Evolutionary conservation across 139 green algal genomes (phyloP), one percentile per base, ranked within the genome.

Genomic region (Chlorella sp.): DNA sequence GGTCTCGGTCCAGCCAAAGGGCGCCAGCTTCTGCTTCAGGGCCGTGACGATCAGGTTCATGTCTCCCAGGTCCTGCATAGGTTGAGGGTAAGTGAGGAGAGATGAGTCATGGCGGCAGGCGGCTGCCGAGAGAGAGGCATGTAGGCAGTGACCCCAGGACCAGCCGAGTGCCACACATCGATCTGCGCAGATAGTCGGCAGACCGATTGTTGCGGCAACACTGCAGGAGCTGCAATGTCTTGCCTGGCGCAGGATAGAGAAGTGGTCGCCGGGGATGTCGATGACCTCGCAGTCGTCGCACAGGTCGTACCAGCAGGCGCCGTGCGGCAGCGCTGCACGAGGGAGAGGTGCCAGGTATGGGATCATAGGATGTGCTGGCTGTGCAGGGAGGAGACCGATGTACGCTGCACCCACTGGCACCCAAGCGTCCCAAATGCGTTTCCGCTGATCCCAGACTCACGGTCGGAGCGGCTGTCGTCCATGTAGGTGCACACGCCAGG

Each of bases 401-500:
- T n/a, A n/a, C n/a, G n/a, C n/a, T n/a, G n/a, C n/a, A n/a, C n/a
- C n/a, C n/a, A n/a, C n/a, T n/a, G n/a, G n/a, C n/a, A n/a, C n/a
- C n/a, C n/a, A n/a, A n/a, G n/a, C n/a, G n/a, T n/a, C n/a, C n/a
- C n/a, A n/a, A n/a, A n/a, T n/a, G n/a, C n/a, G n/a, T n/a, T n/a
- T n/a, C n/a, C 9, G 44, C 44, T 16, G 44, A 51, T 9, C 44
- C 44, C 44, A 51, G 44, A 6, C 44, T 51, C 38, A 75, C 69
- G 23, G 34, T 41, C 81, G 15, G 28, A 78, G 39, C 88, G 86
- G 28, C 82, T 60, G 87, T 98, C 95, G 82, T 98, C 89, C 69
- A 98, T 91, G 88, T 98, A 98, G 83, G 93, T 92, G 86, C 94
- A 97, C 3, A 94, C 95, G 3, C 95, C 95, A 0, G 63, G 38